These are phyloP conservation scores for Phanerodontia chrysosporium DNA, from an alignment of 768 basidiomycete species.

Conservation along the genomic window DNA sequence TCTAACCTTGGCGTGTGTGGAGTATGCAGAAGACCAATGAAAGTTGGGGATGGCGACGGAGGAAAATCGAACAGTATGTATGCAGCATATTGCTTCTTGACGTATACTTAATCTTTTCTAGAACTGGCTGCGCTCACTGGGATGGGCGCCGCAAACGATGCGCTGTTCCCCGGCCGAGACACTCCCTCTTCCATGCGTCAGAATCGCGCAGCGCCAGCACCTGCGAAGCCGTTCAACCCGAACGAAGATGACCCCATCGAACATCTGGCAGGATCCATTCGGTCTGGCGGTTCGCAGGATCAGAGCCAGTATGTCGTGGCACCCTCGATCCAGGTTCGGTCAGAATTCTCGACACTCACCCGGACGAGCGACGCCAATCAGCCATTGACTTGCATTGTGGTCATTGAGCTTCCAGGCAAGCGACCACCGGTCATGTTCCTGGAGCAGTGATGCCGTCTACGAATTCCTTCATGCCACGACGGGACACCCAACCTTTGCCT, in stretches of 20 bases:
- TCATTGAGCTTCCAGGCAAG: slow-evolving; percentile 87
- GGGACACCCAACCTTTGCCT: neutral
- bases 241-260: slow-evolving; percentile 86
- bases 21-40: slow-evolving; percentile 96
- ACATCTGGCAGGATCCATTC: neutral
- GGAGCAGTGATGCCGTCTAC: slow-evolving; percentile 22
- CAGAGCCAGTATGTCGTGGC: slow-evolving; percentile 76
- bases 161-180: slow-evolving; percentile 70
- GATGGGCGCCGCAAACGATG: slow-evolving; percentile 60
- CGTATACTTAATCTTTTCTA: slow-evolving; percentile 30
- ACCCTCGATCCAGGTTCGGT: slow-evolving; percentile 89
- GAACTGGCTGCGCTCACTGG: slow-evolving; percentile 94
- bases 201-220: slow-evolving; percentile 18
- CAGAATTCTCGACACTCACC: slow-evolving; percentile 83
- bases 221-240: slow-evolving; percentile 53
- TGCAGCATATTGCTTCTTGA: neutral
- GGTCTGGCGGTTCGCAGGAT: slow-evolving; percentile 26
- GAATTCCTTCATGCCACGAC: slow-evolving; percentile 10
- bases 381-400: slow-evolving; percentile 88
- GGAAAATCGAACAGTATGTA: slow-evolving; percentile 83
- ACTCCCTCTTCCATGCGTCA: slow-evolving; percentile 39
- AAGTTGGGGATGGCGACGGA: slow-evolving; percentile 82
- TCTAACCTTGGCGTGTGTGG: slow-evolving; percentile 92
- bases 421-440: slow-evolving; percentile 35
- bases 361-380: slow-evolving; percentile 68